Evolutionary conservation across 2,329 filamentous ascomycete species (phyloP).

Genomic region (Aspergillus sp.): DNA sequence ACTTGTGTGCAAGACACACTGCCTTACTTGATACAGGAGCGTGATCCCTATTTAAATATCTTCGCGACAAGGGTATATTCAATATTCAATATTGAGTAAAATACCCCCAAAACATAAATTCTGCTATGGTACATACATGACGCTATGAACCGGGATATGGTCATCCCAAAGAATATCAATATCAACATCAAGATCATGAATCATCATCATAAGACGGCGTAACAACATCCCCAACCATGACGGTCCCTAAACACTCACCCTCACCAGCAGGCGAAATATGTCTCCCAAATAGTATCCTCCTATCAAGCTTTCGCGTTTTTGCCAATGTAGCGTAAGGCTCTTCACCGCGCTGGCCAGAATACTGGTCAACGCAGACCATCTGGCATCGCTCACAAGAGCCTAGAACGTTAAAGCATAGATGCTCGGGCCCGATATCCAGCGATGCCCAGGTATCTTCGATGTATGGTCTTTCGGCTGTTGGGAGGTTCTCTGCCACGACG

Average conservation of each 20-base stretch:
- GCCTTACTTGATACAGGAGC: neutral
- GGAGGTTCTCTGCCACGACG: slow-evolving; percentile 60
- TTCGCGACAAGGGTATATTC: neutral
- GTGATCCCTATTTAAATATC: neutral
- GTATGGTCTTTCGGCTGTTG: slow-evolving; percentile 61
- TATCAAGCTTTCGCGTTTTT: slow-evolving; percentile 79
- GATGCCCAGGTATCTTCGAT: slow-evolving; percentile 76
- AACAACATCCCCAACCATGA: slow-evolving; percentile 44
- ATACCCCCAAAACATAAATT: neutral
- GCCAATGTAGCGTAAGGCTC: slow-evolving; percentile 88
- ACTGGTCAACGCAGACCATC: slow-evolving; percentile 93
- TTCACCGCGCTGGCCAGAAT: slow-evolving; percentile 71
- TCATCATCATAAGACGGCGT: slow-evolving; percentile 28
- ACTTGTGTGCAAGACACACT: slow-evolving; percentile 8
- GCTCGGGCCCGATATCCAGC: slow-evolving; percentile 60
- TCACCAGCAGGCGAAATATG: slow-evolving; percentile 57
- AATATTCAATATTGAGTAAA: neutral
- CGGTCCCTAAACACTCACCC: slow-evolving; percentile 21
- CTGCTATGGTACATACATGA: neutral
- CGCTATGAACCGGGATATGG: neutral
- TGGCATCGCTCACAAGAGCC: slow-evolving; percentile 87
- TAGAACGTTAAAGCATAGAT: slow-evolving; percentile 57
- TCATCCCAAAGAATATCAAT: neutral
- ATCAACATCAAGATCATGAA: neutral
- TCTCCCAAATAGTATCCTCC: slow-evolving; percentile 85